Conservation (phyloP, 352 stramenopile genomes). For the Pythium folliculosum region DNA sequence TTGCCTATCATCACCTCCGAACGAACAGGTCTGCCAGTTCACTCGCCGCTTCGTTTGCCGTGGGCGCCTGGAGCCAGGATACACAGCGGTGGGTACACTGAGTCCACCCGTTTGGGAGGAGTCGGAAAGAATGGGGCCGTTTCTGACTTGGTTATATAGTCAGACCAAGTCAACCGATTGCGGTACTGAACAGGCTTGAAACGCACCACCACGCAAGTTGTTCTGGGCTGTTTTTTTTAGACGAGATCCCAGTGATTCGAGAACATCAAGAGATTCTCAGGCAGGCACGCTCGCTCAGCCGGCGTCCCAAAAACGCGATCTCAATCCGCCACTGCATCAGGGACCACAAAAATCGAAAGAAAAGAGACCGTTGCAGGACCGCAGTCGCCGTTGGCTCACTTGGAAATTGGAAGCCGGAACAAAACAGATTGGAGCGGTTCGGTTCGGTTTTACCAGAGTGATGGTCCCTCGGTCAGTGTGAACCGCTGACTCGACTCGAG, state of each 20-base stretch:
- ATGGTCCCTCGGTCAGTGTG: constrained; percentile 3
- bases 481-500: constrained; percentile 17
- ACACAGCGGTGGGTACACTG: background rate
- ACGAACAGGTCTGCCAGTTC: background rate
- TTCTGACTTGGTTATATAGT: constrained; percentile 22
- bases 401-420: constrained; percentile 23
- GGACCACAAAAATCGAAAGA: constrained; percentile 9
- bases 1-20: background rate
- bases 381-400: background rate
- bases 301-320: background rate
- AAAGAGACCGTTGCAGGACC: background rate
- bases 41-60: background rate
- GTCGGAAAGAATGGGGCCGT: constrained; percentile 9
- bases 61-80: background rate
- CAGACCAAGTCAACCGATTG: constrained; percentile 18
- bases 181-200: background rate
- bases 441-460: constrained; percentile 17
- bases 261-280: background rate
- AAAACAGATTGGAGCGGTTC: constrained; percentile 10
- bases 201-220: background rate
- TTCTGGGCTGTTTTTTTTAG: background rate
- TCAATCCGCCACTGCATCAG: background rate
- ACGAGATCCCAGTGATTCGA: background rate
- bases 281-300: background rate
- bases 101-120: constrained; percentile 11